phyloP scores from a whole-genome alignment of 78 protist genomes.

The Dictyostelium purpureum region DNA sequence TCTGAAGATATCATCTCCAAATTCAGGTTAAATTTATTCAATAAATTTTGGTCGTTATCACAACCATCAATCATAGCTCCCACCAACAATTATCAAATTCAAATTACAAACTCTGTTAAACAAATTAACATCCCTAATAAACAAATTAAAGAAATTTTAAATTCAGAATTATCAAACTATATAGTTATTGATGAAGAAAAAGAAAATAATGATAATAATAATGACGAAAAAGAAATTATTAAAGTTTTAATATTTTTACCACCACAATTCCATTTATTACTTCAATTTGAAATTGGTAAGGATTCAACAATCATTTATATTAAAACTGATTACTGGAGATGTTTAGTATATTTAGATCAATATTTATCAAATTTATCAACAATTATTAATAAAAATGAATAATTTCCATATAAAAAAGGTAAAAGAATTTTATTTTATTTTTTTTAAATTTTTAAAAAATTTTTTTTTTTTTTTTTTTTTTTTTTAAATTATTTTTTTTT shows the following conservation, averaged over 20 bases:
- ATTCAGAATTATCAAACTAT: background rate
- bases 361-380: background rate
- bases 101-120: slow-evolving; percentile 20
- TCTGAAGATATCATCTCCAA: background rate
- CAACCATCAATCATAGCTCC: too few relatives aligned
- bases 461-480: background rate
- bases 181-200: background rate
- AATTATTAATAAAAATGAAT: background rate
- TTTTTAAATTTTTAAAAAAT: too few relatives aligned
- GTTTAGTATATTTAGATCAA: slow-evolving; percentile 30
- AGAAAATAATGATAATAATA: background rate
- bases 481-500: background rate
- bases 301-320: slow-evolving; percentile 47
- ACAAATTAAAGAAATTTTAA: background rate
- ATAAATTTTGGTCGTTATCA: slow-evolving; percentile 42
- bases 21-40: slow-evolving; percentile 10
- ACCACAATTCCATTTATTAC: slow-evolving; percentile 53
- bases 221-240: background rate
- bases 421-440: too few relatives aligned
- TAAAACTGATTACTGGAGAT: slow-evolving; percentile 75
- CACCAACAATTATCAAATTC: background rate
- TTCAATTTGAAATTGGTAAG: slow-evolving; percentile 19
- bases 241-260: slow-evolving; percentile 45
- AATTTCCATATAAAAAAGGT: too few relatives aligned
- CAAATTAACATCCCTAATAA: background rate